These are phyloP conservation scores for Chimonanthus salicifolius DNA, from an alignment of 164 flowering plant genomes.

Conservation along the genomic window DNA sequence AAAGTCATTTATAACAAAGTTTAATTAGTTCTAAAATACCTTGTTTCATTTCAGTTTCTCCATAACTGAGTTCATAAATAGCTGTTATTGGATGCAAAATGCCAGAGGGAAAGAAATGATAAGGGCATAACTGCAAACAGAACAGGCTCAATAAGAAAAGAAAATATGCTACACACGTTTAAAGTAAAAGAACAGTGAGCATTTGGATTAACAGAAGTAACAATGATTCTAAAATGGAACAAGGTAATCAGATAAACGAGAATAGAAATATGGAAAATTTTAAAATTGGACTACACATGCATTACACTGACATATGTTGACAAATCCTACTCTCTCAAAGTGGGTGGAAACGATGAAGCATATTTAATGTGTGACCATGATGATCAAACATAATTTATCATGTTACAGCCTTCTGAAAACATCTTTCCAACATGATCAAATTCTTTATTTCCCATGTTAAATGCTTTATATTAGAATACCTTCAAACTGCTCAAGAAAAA, in stretches of 20 bases:
- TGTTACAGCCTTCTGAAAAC: too few relatives aligned
- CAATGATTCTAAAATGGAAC: neutral
- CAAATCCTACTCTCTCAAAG: neutral
- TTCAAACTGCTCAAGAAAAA: too few relatives aligned
- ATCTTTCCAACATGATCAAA: too few relatives aligned
- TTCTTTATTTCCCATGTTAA: too few relatives aligned
- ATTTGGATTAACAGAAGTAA: neutral
- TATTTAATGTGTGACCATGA: too few relatives aligned
- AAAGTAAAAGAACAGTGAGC: neutral
- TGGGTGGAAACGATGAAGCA: neutral
- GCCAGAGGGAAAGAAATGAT: constrained; percentile 83
- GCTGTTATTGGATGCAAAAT: constrained; percentile 73
- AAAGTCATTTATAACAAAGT: neutral
- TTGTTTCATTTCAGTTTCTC: constrained; percentile 91
- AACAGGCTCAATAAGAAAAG: constrained; percentile 2
- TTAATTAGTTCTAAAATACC: constrained; percentile 35
- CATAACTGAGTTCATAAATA: constrained; percentile 79
- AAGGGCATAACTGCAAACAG: constrained; percentile 60
- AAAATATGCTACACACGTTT: neutral
- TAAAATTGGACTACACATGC: neutral
- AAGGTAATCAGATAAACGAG: neutral
- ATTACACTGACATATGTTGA: neutral
- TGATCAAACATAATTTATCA: too few relatives aligned
- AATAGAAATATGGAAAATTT: neutral
- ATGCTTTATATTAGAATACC: too few relatives aligned